phyloP scores from a whole-genome alignment of 2,329 filamentous ascomycete genomes.

The Ascochyta pisi region DNA sequence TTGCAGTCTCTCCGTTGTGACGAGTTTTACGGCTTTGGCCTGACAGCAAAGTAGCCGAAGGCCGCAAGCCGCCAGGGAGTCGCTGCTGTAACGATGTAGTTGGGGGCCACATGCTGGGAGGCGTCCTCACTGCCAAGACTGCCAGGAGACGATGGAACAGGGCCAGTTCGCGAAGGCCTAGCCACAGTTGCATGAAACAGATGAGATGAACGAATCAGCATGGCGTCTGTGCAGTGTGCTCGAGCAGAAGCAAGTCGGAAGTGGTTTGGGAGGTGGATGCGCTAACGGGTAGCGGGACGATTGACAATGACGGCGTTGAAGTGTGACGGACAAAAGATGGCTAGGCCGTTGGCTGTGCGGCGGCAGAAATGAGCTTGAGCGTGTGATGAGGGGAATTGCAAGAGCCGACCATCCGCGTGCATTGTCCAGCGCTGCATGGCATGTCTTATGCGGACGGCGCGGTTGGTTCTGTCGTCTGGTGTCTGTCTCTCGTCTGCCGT shows the following conservation, averaged over 20 bases:
- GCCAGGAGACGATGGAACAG: constrained; percentile 18
- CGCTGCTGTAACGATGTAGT: constrained; percentile 13
- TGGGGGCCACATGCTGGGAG: constrained; percentile 18
- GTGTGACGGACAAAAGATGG: constrained; percentile 21
- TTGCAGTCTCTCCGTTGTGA: background rate
- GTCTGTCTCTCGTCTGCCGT: no score
- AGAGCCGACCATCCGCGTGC: constrained; percentile 16
- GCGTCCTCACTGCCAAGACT: constrained; percentile 6
- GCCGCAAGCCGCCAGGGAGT: constrained; percentile 18
- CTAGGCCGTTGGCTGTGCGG: constrained; percentile 7
- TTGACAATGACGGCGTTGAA: constrained; percentile 23
- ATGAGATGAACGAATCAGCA: constrained; percentile 23
- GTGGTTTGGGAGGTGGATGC: constrained; percentile 22
- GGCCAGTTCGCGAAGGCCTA: constrained; percentile 11
- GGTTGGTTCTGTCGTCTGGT: background rate
- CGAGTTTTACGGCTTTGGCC: background rate
- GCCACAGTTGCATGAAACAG: constrained; percentile 25
- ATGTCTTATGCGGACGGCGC: background rate
- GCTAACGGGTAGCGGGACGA: constrained; percentile 24
- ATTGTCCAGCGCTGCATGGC: constrained; percentile 9
- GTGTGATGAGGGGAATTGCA: constrained; percentile 6
- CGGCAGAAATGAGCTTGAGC: constrained; percentile 8
- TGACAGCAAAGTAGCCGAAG: constrained; percentile 9
- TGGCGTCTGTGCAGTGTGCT: constrained; percentile 7
- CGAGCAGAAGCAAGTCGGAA: constrained; percentile 22